Evolutionary conservation across 805 yeast genomes (phyloP), one percentile per base, ranked within the genome.

Genomic region (Debaryomyces hansenii): DNA sequence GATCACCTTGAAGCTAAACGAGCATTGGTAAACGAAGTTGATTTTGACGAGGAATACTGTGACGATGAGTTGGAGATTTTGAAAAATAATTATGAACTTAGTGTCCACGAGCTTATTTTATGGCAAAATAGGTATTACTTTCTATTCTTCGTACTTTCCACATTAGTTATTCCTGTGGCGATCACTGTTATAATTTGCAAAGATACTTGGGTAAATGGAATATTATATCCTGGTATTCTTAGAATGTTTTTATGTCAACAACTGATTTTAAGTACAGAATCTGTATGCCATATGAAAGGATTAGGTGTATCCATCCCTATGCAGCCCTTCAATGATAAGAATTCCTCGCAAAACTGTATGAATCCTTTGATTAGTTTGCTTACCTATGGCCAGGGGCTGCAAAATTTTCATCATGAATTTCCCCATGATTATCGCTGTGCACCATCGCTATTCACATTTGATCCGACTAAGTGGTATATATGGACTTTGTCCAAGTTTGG

Each of bases 381-480:
- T 12, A 85, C 96, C 0, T 83, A 86, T 60, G 98, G 98, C 10
- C 97, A 91, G 68, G 92, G 96, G 4, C 83, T 83, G 67, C 95
- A 90, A 66, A 91, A 90, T 69, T 92, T 87, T 71, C 98, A 91
- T 70, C 97, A 92, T 70, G 96, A 90, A 69, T 91, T 91, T 66
- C 96, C 97, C 5, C 83, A 86, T 52, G 97, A 91, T 67, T 90
- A 85, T 69, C 77, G 97, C 50, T 83, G 83, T 54, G 88, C 90
- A 5, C 70, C 80, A 46, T 79, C 82, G 51, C 76, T 84, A 79
- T 83, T 82, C 66, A 84, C 85, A 40, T 85, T 82, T 65, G 98
- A 91, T 65, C 97, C 97, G 9, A 85, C 95, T 35, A 90, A 88
- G 71, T 82, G 89, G 84, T 72, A 81, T 42, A 75, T 91, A 44